Base-by-base conservation (phyloP, 257 asterid genomes). In the Pogostemon cablin region DNA sequence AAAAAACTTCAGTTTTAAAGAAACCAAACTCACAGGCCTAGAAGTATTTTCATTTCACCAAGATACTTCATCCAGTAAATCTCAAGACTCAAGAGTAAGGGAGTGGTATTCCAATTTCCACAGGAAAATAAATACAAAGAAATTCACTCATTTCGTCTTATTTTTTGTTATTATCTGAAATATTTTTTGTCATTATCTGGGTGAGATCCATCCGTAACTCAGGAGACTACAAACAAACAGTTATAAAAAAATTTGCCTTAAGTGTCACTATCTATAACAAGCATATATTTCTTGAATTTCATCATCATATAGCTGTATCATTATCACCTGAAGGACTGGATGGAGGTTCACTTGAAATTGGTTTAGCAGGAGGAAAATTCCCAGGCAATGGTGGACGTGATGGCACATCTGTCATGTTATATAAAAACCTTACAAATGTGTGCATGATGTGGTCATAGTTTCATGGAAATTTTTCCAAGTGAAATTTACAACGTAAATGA, bases 261-360 rank as follows among this genome's bases (percentile, higher is more conserved):
- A 34, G 11, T n/a, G 10, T 55, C 59, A 59, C 39, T 15, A 41
- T 76, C 54, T 0, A 17, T 38, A 65, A 65, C 74, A 34, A 77
- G 56, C 42, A 47, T 41, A 44, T 20, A 57, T 41, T 65, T 64
- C 34, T 70, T 11, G 25, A 68, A 61, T 35, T 12, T 52, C 75
- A 54, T 32, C 47, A 35, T 34, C 12, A 2, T 50, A 25, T 25
- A 25, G 32, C 2, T 59, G 48, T 48, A 60, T 41, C 61, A 61
- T 48, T 47, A 64, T 77, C 80, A 89, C 98, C 96, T 85, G 96
- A 86, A 69, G 90, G 83, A 69, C 67, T 80, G 65, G 86, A 78
- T 5, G 88, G 89, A 60, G 95, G 83, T 75, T 80, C 79, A 41
- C 50, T 42, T 37, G 2, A 79, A 67, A 65, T 74, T 62, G 83